A percentile compares a stretch with the other conserved stretches of the same genome.
These are phyloP conservation scores for Lachancea sp. DNA, from an alignment of 805 yeast species.

Conservation along the genomic window DNA sequence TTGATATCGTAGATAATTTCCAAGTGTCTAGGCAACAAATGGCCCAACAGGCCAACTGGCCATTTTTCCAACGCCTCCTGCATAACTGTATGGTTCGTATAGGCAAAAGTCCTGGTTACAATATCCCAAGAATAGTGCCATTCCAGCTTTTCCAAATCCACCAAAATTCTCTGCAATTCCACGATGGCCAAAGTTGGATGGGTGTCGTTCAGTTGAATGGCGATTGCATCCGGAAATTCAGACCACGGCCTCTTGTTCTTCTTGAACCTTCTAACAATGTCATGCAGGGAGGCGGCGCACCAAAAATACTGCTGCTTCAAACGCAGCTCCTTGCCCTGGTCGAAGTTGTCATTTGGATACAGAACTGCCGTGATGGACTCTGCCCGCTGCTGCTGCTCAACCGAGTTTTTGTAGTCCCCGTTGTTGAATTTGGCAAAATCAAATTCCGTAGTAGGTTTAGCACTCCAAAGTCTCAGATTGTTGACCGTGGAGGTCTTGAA, in stretches of 20 bases:
- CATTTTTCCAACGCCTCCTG: slow-evolving; percentile 93
- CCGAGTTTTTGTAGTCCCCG: slow-evolving; percentile 85
- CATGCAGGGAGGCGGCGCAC: slow-evolving; percentile 92
- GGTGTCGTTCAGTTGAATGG: slow-evolving; percentile 90
- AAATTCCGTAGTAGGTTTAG: slow-evolving; percentile 84
- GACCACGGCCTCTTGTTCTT: slow-evolving; percentile 71
- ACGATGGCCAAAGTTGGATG: slow-evolving; percentile 91
- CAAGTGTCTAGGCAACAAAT: slow-evolving; percentile 81
- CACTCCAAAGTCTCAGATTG: slow-evolving; percentile 85
- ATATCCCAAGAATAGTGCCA: slow-evolving; percentile 87
- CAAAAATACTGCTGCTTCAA: slow-evolving; percentile 94
- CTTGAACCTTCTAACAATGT: slow-evolving; percentile 83
- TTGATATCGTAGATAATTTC: slow-evolving; percentile 86
- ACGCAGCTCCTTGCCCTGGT: slow-evolving; percentile 84
- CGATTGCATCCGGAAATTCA: slow-evolving; percentile 77
- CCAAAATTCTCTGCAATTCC: slow-evolving; percentile 78
- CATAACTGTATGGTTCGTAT: slow-evolving; percentile 94
- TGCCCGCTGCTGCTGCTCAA: slow-evolving; percentile 77
- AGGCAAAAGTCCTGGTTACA: slow-evolving; percentile 75
- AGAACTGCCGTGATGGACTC: slow-evolving; percentile 88
- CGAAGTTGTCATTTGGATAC: slow-evolving; percentile 91
- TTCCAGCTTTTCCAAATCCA: slow-evolving; percentile 72
- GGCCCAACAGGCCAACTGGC: slow-evolving; percentile 79
- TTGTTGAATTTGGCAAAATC: slow-evolving; percentile 86
- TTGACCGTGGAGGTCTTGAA: slow-evolving; percentile 76